These are phyloP conservation scores for Actinomucor elegans DNA, from an alignment of 371 early-diverging fungal species.

Conservation along the genomic window DNA sequence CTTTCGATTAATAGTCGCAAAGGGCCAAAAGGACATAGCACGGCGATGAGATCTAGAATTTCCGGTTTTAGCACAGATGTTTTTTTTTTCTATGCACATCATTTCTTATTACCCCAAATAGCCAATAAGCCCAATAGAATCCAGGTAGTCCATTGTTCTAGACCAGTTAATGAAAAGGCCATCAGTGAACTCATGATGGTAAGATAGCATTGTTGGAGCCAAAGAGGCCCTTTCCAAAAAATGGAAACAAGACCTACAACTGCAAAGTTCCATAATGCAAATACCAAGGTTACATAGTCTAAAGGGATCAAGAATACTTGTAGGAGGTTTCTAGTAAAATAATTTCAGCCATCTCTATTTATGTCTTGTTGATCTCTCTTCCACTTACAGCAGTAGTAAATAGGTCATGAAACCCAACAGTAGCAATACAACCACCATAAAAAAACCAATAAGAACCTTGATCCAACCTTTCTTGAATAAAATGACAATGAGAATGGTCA, in stretches of 20 bases:
- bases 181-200: conserved; percentile 82
- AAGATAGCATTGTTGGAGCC: conserved; percentile 77
- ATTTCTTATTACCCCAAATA: conserved; percentile 69
- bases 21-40: conserved; percentile 90
- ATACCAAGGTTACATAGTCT: conserved; percentile 73
- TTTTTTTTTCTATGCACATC: not conserved
- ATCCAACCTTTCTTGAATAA: conserved; percentile 77
- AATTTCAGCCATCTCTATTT: no score
- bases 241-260: conserved; percentile 76
- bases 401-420: conserved; percentile 81
- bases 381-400: conserved; percentile 53
- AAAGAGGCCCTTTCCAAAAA: conserved; percentile 81
- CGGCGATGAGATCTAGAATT: conserved; percentile 79
- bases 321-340: conserved; percentile 52
- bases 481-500: conserved; percentile 74
- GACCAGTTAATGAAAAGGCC: conserved; percentile 76
- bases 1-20: conserved; percentile 80
- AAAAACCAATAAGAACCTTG: conserved; percentile 77
- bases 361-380: no score
- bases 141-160: conserved; percentile 83
- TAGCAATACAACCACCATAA: conserved; percentile 70
- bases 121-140: conserved; percentile 78
- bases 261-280: conserved; percentile 81
- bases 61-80: not conserved
- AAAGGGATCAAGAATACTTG: conserved; percentile 68